Evolutionary conservation across 2,329 filamentous ascomycete genomes (phyloP), one percentile per base, ranked within the genome.

Genomic region (Fusarium sp.): DNA sequence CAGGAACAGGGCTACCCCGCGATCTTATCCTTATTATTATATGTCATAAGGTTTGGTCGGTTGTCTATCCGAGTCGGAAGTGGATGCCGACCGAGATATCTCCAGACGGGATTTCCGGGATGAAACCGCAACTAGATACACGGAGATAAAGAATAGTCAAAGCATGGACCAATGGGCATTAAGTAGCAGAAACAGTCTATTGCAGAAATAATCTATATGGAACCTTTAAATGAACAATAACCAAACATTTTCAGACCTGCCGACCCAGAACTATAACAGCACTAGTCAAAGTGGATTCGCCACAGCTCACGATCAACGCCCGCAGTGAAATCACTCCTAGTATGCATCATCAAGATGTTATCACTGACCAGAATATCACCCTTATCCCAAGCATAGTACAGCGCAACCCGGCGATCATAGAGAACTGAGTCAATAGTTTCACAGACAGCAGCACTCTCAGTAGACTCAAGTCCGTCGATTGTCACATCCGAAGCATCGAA

Each of bases 311-410:
- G 76, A 54, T 85, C 81, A 30, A 81, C 80, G 0, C 84, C 84
- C 0, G 84, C 80, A 5, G 76, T 79, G 50, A 86, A 87, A 44
- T 83, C 83, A 53, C 82, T 87, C 53, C 85, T 78, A 0, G 85
- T 88, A 58, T 88, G 86, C 84, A 88, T 82, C 70, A 82, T 83
- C 60, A 85, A 63, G 7, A 84, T 75, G 54, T 89, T 89, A 70
- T 89, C 88, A 65, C 81, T 88, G 10, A 90, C 77, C 3, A 90
- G 68, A 41, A 90, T 50, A 72, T 90, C 88, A 0, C 88, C 87
- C 78, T 86, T 84, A 58, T 89, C 83, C 87, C 88, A 90, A 10
- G 81, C 77, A 61, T 88, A 85, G 60, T 85, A 85, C 41, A 87
- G 81, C 13, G 84, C 85, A 0, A 88, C 84, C 0, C 87, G 81